A percentile compares a stretch with the other conserved stretches of the same genome.
Evolutionary conservation across 345 rosid genomes (phyloP).

Genomic region (Crucihimalaya himalaica): DNA sequence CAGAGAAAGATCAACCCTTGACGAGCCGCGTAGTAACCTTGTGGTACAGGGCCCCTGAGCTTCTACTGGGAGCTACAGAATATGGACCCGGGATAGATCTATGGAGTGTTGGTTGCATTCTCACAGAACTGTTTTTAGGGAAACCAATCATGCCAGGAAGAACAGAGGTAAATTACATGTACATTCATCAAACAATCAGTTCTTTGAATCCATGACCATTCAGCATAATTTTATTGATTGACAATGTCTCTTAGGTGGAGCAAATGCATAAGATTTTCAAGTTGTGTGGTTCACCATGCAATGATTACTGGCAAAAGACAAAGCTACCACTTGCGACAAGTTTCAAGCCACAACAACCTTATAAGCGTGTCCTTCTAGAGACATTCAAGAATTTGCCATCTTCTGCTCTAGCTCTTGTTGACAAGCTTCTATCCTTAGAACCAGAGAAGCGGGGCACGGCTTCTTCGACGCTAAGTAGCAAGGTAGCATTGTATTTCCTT

Average conservation of each 20-base stretch:
- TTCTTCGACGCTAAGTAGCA: constrained; percentile 56
- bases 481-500: constrained; percentile 45
- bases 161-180: constrained; percentile 61
- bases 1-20: constrained; percentile 80
- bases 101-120: constrained; percentile 98
- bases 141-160: constrained; percentile 97
- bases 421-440: constrained; percentile 87
- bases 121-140: constrained; percentile 86
- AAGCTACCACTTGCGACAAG: constrained; percentile 90
- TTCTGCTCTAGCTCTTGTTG: constrained; percentile 74
- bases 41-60: constrained; percentile 99
- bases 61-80: constrained; percentile 92
- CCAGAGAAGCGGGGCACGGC: constrained; percentile 60
- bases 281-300: constrained; percentile 93
- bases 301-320: constrained; percentile 86
- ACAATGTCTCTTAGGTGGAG: constrained; percentile 62
- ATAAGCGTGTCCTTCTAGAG: constrained; percentile 73
- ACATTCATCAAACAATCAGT: neutral
- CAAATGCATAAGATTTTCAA: constrained; percentile 97
- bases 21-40: constrained; percentile 97
- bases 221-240: constrained; percentile 7
- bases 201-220: neutral
- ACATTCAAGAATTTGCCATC: constrained; percentile 85
- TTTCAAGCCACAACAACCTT: constrained; percentile 91
- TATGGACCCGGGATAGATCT: constrained; percentile 86